Evolutionary conservation across 2,329 filamentous ascomycete species (phyloP).

Genomic region (Leptographium procerum): DNA sequence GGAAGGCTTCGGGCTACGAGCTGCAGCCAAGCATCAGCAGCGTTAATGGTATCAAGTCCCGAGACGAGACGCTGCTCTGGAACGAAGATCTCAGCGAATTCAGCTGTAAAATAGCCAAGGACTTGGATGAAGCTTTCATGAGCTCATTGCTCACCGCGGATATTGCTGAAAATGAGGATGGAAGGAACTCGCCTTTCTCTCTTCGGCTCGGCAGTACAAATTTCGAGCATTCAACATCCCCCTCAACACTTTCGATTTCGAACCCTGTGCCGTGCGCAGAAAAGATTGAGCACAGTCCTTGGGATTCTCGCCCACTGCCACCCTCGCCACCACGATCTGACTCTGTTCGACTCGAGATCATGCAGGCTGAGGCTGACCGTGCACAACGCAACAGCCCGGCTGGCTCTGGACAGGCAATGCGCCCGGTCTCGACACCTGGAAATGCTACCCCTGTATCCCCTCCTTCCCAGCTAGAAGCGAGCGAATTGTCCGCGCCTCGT

Average conservation of each 20-base stretch:
- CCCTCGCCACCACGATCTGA: conserved; percentile 28
- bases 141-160: conserved; percentile 35
- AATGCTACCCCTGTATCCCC: background rate
- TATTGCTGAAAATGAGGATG: conserved; percentile 11
- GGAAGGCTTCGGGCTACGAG: conserved; percentile 21
- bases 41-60: background rate
- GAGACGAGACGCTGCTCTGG: conserved; percentile 26
- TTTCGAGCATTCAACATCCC: conserved; percentile 2
- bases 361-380: conserved; percentile 10
- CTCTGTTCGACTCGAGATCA: conserved; percentile 16
- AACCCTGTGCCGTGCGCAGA: background rate
- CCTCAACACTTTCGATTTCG: background rate
- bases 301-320: conserved; percentile 39
- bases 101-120: conserved; percentile 74
- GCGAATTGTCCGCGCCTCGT: background rate
- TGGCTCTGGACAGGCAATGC: background rate
- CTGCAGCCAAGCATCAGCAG: conserved; percentile 5
- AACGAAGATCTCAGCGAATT: conserved; percentile 72
- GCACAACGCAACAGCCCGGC: background rate
- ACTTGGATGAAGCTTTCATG: conserved; percentile 88
- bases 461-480: background rate
- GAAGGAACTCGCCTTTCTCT: conserved; percentile 30
- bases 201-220: conserved; percentile 25
- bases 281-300: conserved; percentile 15
- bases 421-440: background rate